phyloP scores from a whole-genome alignment of 352 stramenopile species.

The Globisporangium paddicum region DNA sequence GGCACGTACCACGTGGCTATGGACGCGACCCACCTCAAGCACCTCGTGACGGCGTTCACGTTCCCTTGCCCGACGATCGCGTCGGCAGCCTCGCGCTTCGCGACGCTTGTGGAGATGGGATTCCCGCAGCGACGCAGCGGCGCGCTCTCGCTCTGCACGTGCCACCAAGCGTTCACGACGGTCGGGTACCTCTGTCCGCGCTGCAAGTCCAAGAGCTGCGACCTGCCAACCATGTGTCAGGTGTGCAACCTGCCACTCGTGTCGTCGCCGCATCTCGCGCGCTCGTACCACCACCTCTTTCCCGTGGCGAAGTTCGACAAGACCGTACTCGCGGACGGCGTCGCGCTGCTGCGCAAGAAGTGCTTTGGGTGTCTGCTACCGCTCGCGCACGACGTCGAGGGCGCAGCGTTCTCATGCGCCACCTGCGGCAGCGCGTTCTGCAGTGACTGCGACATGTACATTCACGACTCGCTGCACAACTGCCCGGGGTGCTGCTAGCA shows the following conservation, averaged over 20 bases:
- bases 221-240: constrained; percentile 94
- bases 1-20: constrained; percentile 93
- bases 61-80: constrained; percentile 90
- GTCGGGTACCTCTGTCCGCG: constrained; percentile 93
- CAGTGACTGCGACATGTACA: constrained; percentile 96
- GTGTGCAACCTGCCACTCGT: constrained; percentile 97
- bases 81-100: constrained; percentile 59
- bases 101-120: constrained; percentile 81
- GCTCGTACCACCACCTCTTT: constrained; percentile 98
- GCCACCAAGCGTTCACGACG: constrained; percentile 83
- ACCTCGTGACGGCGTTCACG: constrained; percentile 92
- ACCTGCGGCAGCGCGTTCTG: constrained; percentile 93
- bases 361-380: constrained; percentile 81
- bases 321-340: constrained; percentile 30
- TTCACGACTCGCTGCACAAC: constrained; percentile 98
- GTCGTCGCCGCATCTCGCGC: constrained; percentile 94
- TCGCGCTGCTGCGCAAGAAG: constrained; percentile 31
- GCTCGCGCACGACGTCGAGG: constrained; percentile 39
- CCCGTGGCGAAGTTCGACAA: constrained; percentile 93
- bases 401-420: constrained; percentile 77
- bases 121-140: constrained; percentile 75
- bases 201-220: constrained; percentile 93
- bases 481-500: constrained; percentile 92
- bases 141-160: constrained; percentile 79
- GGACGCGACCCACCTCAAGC: constrained; percentile 89